Conservation (phyloP, 2,329 filamentous ascomycete genomes). For the Sarocladiaceae sp. region DNA sequence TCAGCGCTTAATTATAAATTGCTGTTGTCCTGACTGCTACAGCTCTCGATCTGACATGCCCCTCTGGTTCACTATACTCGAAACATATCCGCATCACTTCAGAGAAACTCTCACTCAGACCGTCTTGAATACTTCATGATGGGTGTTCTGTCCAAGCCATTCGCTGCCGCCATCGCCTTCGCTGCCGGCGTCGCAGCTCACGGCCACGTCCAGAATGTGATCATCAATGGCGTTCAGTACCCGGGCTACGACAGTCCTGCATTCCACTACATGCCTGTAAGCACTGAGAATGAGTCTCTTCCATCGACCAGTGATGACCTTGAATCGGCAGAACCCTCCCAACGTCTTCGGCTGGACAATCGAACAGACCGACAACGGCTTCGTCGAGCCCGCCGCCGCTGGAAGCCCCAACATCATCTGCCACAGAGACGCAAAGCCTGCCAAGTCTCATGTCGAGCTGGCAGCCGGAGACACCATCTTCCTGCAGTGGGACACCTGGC, state of each 20-base stretch:
- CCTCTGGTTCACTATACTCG: too few species aligned
- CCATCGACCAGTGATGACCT: neutral
- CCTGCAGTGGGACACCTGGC: constrained; percentile 33
- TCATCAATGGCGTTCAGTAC: constrained; percentile 19
- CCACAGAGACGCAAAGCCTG: constrained; percentile 32
- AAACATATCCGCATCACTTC: too few species aligned
- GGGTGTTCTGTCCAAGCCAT: constrained; percentile 11
- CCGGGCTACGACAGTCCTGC: constrained; percentile 16
- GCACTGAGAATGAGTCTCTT: neutral
- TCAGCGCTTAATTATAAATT: neutral
- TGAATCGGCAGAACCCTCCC: constrained; percentile 11
- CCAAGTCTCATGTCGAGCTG: constrained; percentile 25
- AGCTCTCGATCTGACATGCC: too few species aligned
- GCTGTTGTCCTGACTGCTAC: neutral
- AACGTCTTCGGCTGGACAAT: constrained; percentile 29
- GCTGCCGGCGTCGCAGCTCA: constrained; percentile 21
- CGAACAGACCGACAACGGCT: constrained; percentile 38
- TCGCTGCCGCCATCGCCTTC: constrained; percentile 20
- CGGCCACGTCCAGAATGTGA: constrained; percentile 21
- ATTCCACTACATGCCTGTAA: neutral
- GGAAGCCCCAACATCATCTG: constrained; percentile 35
- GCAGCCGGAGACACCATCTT: constrained; percentile 29
- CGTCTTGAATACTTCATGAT: too few species aligned
- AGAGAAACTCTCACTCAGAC: too few species aligned
- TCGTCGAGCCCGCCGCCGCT: constrained; percentile 34